Base-by-base conservation (phyloP, 805 yeast species). In the Cephaloascus albidus region DNA sequence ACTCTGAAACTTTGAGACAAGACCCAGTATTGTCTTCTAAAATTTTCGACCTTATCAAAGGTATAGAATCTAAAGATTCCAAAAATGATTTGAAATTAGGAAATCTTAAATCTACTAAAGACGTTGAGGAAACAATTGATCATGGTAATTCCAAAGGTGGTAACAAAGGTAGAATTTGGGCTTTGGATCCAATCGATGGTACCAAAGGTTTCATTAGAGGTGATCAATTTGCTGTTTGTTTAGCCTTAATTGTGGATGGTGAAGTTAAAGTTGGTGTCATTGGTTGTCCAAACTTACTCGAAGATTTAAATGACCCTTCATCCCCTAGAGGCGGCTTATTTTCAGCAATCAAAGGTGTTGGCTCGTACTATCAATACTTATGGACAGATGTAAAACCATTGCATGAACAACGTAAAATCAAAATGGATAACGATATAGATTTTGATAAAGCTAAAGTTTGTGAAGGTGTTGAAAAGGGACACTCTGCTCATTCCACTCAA, bases 111-210 rank as follows among this genome's bases (percentile, higher is more conserved):
- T 54, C 67, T 3, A 54, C 72, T 26, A 66, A 69, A 1, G 70
- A 74, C 26, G 70, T 90, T 37, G 72, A 73, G 46, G 67, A 73
- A 4, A 69, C 82, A 19, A 84, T 93, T 41, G 96, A 88, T 54
- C 61, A 70, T 43, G 98, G 98, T 36, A 71, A 75, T 52, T 85
- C 84, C 32, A 57, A 70, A 44, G 97, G 97, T 40, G 95, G 97
- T 3, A 48, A 62, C 26, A 65, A 59, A 30, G 95, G 95, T 18
- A 70, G 98, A 44, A 78, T 86, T 55, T 93, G 99, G 99, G 95
- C 97, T 1, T 65, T 93, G 52, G 99, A 93, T 54, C 99, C 99
- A 32, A 89, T 93, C 45, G 99, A 93, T 55, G 99, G 99, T 5
- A 93, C 99, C 17, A 93, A 81, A 57, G 99, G 99, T 0, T 93